Percentiles rank a stretch among this genome's conserved stretches.
Conservation (phyloP, 495 filamentous ascomycete genomes). For the Entonaema liquescens region DNA sequence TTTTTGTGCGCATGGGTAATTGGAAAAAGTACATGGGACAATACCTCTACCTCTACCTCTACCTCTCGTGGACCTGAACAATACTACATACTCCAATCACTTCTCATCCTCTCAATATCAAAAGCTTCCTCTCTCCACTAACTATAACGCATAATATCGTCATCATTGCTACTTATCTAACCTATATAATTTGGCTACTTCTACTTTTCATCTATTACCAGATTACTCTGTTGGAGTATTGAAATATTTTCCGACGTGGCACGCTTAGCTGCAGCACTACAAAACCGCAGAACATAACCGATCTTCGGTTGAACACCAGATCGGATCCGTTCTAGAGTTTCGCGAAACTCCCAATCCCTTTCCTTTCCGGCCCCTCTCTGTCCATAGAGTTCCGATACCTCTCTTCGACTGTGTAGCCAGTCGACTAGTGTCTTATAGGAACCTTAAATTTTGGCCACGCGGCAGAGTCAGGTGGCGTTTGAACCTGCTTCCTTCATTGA, state of each 20-base stretch:
- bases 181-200: not conserved
- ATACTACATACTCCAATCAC: conserved; percentile 1
- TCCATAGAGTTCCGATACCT: conserved; percentile 17
- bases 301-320: conserved; percentile 26
- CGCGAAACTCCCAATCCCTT: conserved; percentile 25
- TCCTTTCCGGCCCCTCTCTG: conserved; percentile 1
- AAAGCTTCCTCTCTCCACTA: conserved; percentile 22
- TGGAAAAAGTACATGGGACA: not conserved
- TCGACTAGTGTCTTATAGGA: conserved; percentile 25
- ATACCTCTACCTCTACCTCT: too few species aligned
- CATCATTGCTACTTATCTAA: conserved; percentile 9
- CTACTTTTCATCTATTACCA: not conserved
- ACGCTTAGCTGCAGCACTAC: conserved; percentile 8
- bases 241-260: conserved; percentile 15
- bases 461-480: conserved; percentile 11
- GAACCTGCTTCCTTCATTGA: conserved; percentile 1
- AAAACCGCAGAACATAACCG: conserved; percentile 16
- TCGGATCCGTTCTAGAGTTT: conserved; percentile 32
- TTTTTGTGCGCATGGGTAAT: not conserved
- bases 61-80: not conserved
- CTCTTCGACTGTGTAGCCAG: conserved; percentile 14
- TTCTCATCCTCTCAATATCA: conserved; percentile 4
- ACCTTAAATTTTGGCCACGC: conserved; percentile 7
- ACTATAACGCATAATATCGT: conserved; percentile 18
- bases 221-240: not conserved